Conservation (phyloP, 495 filamentous ascomycete species). For the Chlorociboria aeruginascens region DNA sequence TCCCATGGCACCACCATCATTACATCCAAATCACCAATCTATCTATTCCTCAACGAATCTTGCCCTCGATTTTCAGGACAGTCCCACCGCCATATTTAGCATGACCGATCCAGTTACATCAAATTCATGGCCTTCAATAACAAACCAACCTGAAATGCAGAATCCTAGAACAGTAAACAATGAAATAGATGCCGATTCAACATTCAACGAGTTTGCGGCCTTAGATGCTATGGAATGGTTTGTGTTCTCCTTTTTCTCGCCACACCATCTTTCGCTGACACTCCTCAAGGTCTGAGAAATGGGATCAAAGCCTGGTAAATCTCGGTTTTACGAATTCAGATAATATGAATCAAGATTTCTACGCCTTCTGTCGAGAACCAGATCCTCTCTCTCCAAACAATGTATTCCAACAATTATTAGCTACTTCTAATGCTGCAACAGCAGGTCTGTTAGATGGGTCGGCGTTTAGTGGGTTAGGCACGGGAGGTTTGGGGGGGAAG, state of each 20-base stretch:
- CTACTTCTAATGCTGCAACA: slow-evolving; percentile 15
- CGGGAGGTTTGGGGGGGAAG: not conserved
- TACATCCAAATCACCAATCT: slow-evolving; percentile 2
- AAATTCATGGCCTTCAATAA: not conserved
- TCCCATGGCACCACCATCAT: not conserved
- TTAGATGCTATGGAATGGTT: slow-evolving; percentile 48
- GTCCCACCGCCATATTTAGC: not conserved
- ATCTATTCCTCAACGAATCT: slow-evolving; percentile 1
- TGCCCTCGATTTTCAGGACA: not conserved
- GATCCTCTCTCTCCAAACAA: slow-evolving; percentile 24
- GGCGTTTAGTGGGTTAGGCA: slow-evolving; percentile 6
- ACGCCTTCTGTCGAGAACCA: slow-evolving; percentile 41
- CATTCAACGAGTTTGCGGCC: slow-evolving; percentile 51
- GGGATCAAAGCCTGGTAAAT: slow-evolving; percentile 43
- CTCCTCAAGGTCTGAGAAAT: slow-evolving; percentile 22
- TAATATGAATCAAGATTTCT: slow-evolving; percentile 31
- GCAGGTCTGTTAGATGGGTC: slow-evolving; percentile 10
- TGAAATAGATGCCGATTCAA: slow-evolving; percentile 40
- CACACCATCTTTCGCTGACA: slow-evolving; percentile 4
- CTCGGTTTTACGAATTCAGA: slow-evolving; percentile 44
- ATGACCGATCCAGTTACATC: not conserved
- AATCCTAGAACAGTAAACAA: slow-evolving; percentile 16
- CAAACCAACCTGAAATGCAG: slow-evolving; percentile 7
- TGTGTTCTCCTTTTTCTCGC: slow-evolving; percentile 20
- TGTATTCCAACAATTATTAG: slow-evolving; percentile 18